Evolutionary conservation across 2,329 filamentous ascomycete genomes (phyloP).

Genomic region (Apiospora koreana): DNA sequence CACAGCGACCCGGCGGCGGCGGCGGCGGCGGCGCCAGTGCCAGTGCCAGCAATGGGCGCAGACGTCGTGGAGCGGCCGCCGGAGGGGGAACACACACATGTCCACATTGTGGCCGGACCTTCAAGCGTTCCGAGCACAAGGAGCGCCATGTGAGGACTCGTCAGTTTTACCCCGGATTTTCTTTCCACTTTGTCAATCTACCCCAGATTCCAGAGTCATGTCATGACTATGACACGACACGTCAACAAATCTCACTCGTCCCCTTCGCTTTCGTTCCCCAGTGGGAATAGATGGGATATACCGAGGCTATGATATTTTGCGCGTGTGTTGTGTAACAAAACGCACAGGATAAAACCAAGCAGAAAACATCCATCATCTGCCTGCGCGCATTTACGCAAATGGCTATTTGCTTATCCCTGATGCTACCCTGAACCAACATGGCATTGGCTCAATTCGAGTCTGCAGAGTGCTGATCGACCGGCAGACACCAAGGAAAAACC

Average conservation of each 20-base stretch:
- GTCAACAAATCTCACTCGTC: background rate
- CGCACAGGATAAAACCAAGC: background rate
- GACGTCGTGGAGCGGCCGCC: slow-evolving; percentile 21
- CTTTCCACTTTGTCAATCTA: slow-evolving; percentile 10
- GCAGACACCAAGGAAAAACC: slow-evolving; percentile 51
- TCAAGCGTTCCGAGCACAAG: slow-evolving; percentile 48
- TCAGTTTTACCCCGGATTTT: slow-evolving; percentile 29
- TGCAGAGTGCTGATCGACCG: background rate
- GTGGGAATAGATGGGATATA: slow-evolving; percentile 4
- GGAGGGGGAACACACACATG: slow-evolving; percentile 31
- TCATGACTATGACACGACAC: background rate
- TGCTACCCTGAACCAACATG: background rate
- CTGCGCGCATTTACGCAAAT: slow-evolving; percentile 6
- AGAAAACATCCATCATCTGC: background rate
- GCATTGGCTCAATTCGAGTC: background rate
- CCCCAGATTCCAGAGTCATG: slow-evolving; percentile 3
- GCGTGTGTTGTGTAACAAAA: background rate
- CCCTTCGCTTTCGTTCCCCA: background rate
- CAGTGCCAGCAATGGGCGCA: slow-evolving; percentile 16
- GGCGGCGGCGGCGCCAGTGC: too few species aligned
- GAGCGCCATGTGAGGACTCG: slow-evolving; percentile 48
- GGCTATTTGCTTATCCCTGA: slow-evolving; percentile 2
- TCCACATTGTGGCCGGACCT: slow-evolving; percentile 42
- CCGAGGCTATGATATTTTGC: background rate
- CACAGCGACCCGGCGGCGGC: slow-evolving; percentile 15